Evolutionary conservation across 2,329 filamentous ascomycete species (phyloP).

Genomic region (Fusarium verrucosum): DNA sequence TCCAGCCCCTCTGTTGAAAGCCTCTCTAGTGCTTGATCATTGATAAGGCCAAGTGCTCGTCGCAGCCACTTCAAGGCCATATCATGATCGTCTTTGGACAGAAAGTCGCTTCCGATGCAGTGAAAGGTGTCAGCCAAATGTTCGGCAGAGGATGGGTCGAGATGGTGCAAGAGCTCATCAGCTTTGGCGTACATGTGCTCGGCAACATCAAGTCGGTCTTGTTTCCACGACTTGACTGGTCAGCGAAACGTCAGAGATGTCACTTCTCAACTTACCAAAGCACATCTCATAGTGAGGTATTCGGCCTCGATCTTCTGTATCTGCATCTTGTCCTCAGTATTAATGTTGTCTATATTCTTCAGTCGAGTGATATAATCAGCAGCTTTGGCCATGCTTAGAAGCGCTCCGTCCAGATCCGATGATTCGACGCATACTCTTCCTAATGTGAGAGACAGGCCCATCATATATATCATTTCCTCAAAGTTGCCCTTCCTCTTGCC

Average conservation of each 20-base stretch:
- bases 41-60: constrained; percentile 69
- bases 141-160: constrained; percentile 65
- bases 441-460: constrained; percentile 75
- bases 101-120: constrained; percentile 73
- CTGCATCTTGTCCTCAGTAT: background rate
- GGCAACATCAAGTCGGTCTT: constrained; percentile 76
- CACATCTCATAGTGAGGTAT: constrained; percentile 72
- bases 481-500: constrained; percentile 39
- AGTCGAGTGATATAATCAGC: constrained; percentile 60
- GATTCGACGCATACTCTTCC: constrained; percentile 61
- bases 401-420: constrained; percentile 65
- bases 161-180: constrained; percentile 48
- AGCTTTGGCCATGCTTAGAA: constrained; percentile 70
- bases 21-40: constrained; percentile 61
- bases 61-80: constrained; percentile 77
- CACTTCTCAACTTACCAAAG: constrained; percentile 63
- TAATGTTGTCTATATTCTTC: constrained; percentile 4
- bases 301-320: constrained; percentile 61
- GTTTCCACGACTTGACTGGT: constrained; percentile 72
- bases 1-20: constrained; percentile 69
- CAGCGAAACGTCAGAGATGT: constrained; percentile 13
- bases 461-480: constrained; percentile 62
- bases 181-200: constrained; percentile 79
- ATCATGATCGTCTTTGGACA: constrained; percentile 60
- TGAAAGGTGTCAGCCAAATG: constrained; percentile 73